These are phyloP conservation scores for Schizophyllum commune DNA, from an alignment of 1,284 basidiomycete genomes.

Conservation along the genomic window DNA sequence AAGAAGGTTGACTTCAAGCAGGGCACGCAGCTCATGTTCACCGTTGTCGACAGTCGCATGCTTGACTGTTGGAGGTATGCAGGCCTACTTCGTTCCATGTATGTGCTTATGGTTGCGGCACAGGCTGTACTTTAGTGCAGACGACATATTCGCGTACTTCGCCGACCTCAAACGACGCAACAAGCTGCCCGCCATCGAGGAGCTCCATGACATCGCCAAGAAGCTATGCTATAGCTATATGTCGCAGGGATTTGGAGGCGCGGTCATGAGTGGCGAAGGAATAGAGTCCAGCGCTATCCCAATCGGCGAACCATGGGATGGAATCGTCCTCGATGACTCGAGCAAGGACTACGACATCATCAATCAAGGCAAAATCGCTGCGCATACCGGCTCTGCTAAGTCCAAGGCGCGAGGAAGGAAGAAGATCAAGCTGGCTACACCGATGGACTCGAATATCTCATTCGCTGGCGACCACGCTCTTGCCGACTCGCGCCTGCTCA, in stretches of 20 bases:
- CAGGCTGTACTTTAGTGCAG: neutral
- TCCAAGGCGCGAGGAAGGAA: neutral
- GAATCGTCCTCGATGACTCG: neutral
- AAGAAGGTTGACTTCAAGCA: slow-evolving; percentile 25
- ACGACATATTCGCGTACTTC: neutral
- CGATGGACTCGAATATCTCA: neutral
- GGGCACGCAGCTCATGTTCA: slow-evolving; percentile 11
- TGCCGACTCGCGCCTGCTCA: slow-evolving; percentile 9
- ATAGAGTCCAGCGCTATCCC: neutral
- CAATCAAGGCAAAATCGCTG: neutral
- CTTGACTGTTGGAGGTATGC: slow-evolving; percentile 22
- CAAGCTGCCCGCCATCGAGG: neutral
- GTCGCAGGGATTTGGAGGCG: neutral
- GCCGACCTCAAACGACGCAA: neutral
- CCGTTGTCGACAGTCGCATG: slow-evolving; percentile 19
- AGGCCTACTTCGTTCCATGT: neutral
- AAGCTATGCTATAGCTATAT: neutral
- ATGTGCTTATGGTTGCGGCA: neutral
- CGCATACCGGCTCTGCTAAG: neutral
- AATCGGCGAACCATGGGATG: neutral
- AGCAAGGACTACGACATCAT: too few species aligned
- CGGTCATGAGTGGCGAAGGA: neutral
- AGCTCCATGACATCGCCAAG: neutral
- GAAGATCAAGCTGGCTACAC: neutral
- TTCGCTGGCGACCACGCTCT: slow-evolving; percentile 12